Conservation (phyloP, 176 grass and related monocot species). For the Eleusine coracana region DNA sequence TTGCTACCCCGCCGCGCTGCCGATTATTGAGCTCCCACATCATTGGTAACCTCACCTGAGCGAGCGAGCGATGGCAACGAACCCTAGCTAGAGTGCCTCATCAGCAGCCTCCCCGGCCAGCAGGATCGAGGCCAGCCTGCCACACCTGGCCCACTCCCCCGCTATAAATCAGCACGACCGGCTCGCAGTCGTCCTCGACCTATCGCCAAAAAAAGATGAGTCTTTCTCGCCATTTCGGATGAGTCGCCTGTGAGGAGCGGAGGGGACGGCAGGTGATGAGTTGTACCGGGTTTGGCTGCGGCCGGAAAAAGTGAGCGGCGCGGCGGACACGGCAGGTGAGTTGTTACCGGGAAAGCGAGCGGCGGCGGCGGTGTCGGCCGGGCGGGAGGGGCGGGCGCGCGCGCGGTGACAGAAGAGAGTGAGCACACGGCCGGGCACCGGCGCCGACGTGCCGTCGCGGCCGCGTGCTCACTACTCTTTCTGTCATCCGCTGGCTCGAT, state of each 20-base stretch:
- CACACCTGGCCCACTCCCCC: slow-evolving; percentile 20
- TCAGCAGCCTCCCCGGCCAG: background rate
- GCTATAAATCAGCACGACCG: slow-evolving; percentile 42
- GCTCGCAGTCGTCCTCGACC: background rate
- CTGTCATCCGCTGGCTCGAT: slow-evolving; percentile 43
- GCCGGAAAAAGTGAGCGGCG: no score
- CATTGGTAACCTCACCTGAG: background rate
- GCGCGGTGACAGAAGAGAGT: slow-evolving; percentile 79
- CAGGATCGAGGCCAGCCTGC: background rate
- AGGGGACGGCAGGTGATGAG: background rate
- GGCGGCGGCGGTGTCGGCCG: background rate
- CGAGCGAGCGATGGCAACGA: background rate
- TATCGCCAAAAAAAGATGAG: background rate
- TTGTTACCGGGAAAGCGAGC: background rate
- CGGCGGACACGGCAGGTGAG: background rate
- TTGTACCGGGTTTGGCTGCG: no score
- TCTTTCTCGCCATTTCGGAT: background rate
- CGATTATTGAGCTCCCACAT: background rate
- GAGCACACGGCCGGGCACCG: slow-evolving; percentile 71
- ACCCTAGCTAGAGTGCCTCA: slow-evolving; percentile 13
- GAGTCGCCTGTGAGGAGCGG: background rate
- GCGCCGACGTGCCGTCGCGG: slow-evolving; percentile 58
- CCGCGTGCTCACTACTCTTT: slow-evolving; percentile 73
- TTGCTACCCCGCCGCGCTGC: background rate
- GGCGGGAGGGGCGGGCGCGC: slow-evolving; percentile 22